Evolutionary conservation across 2,329 filamentous ascomycete species (phyloP).

Genomic region (Penicillium vulpinum): DNA sequence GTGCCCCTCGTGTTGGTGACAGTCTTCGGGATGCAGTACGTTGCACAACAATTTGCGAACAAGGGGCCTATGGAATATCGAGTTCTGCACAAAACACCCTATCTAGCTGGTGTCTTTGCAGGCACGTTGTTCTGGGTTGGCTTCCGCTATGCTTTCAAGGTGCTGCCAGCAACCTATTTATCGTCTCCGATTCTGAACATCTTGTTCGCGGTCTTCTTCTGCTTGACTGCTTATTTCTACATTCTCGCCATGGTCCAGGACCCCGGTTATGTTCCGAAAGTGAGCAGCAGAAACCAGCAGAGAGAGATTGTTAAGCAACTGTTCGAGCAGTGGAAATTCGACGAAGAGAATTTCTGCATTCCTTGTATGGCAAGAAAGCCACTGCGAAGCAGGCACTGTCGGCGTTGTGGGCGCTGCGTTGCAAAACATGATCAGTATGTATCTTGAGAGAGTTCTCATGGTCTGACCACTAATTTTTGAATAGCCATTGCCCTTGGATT

Average conservation of each 20-base stretch:
- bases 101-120: constrained; percentile 90
- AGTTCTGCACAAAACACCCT: constrained; percentile 87
- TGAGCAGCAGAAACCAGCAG: constrained; percentile 84
- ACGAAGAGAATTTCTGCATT: constrained; percentile 91
- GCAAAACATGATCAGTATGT: constrained; percentile 95
- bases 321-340: constrained; percentile 81
- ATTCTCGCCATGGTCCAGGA: constrained; percentile 80
- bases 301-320: constrained; percentile 86
- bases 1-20: constrained; percentile 69
- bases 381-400: constrained; percentile 92
- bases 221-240: constrained; percentile 81
- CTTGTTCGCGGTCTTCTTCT: constrained; percentile 65
- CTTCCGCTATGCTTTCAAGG: constrained; percentile 69
- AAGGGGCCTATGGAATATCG: constrained; percentile 88
- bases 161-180: constrained; percentile 69
- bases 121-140: constrained; percentile 80
- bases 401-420: constrained; percentile 85
- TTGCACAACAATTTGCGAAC: constrained; percentile 73
- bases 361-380: constrained; percentile 93
- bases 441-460: not conserved
- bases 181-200: constrained; percentile 74
- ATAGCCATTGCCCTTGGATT: constrained; percentile 93
- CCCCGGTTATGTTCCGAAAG: constrained; percentile 89
- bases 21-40: constrained; percentile 69
- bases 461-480: constrained; percentile 7